A percentile compares a stretch with the other conserved stretches of the same genome.
Evolutionary conservation across 768 basidiomycete species (phyloP).

Genomic region (Pisolithus microcarpus): DNA sequence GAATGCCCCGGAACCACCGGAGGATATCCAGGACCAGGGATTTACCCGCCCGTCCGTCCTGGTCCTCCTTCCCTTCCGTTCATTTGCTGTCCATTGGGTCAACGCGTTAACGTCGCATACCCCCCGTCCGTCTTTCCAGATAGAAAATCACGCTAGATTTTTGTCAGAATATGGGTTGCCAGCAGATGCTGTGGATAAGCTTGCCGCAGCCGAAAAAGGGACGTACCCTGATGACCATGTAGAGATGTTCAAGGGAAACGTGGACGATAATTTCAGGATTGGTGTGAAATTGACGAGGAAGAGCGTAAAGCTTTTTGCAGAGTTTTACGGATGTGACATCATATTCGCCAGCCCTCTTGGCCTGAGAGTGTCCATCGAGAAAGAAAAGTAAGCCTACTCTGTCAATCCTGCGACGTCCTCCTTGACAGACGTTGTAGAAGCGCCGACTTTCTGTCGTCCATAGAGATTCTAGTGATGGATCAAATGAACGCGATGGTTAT

Average conservation of each 20-base stretch:
- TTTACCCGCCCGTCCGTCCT: slow-evolving; percentile 95
- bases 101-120: slow-evolving; percentile 72
- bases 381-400: slow-evolving; percentile 69
- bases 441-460: slow-evolving; percentile 87
- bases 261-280: slow-evolving; percentile 90
- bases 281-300: slow-evolving; percentile 92
- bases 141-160: slow-evolving; percentile 86
- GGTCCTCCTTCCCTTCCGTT: slow-evolving; percentile 88
- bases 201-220: slow-evolving; percentile 63
- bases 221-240: slow-evolving; percentile 85
- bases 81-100: slow-evolving; percentile 78
- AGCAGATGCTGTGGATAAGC: slow-evolving; percentile 70
- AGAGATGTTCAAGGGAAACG: slow-evolving; percentile 92
- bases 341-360: slow-evolving; percentile 93
- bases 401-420: neutral
- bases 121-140: slow-evolving; percentile 63
- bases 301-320: slow-evolving; percentile 84
- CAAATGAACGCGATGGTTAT: slow-evolving; percentile 89
- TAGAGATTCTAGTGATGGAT: slow-evolving; percentile 87
- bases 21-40: slow-evolving; percentile 90
- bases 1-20: slow-evolving; percentile 53
- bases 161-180: slow-evolving; percentile 78
- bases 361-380: slow-evolving; percentile 85
- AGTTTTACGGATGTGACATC: slow-evolving; percentile 86
- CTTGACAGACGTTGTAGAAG: slow-evolving; percentile 39